Evolutionary conservation across 164 flowering plant species (phyloP).

Genomic region (Dillenia suffruticosa): DNA sequence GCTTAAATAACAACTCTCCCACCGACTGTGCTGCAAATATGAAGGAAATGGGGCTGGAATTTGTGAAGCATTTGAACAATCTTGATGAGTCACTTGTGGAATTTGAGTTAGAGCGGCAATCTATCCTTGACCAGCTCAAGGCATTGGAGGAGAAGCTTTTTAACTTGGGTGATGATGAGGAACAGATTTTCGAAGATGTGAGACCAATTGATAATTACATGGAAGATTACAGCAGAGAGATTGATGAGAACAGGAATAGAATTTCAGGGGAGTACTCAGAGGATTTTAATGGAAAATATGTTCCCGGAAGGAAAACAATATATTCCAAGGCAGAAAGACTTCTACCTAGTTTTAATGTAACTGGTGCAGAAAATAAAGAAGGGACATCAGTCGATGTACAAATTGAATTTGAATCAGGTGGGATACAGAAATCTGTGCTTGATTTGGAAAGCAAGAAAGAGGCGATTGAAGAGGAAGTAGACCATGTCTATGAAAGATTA

Average conservation of each 20-base stretch:
- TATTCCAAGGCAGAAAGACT: slow-evolving; percentile 62
- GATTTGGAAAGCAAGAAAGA: slow-evolving; percentile 32
- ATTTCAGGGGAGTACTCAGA: slow-evolving; percentile 35
- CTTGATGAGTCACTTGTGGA: slow-evolving; percentile 43
- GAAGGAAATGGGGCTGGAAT: slow-evolving; percentile 21
- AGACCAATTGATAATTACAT: slow-evolving; percentile 24
- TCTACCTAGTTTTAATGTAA: slow-evolving; percentile 72
- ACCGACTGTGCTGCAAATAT: slow-evolving; percentile 50
- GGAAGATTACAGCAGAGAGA: slow-evolving; percentile 30
- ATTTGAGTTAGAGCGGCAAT: slow-evolving; percentile 74
- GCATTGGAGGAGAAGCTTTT: slow-evolving; percentile 80
- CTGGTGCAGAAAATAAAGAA: slow-evolving; percentile 32
- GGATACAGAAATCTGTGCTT: slow-evolving; percentile 22
- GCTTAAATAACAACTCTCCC: slow-evolving; percentile 38
- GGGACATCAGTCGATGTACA: slow-evolving; percentile 26
- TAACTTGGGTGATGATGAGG: slow-evolving; percentile 43
- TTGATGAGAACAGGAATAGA: slow-evolving; percentile 23
- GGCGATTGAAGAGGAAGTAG: slow-evolving; percentile 75
- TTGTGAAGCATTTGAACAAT: too few species aligned
- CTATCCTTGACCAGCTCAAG: slow-evolving; percentile 79
- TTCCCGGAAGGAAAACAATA: slow-evolving; percentile 32
- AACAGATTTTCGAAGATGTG: slow-evolving; percentile 19
- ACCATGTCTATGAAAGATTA: slow-evolving; percentile 78
- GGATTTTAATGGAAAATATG: slow-evolving; percentile 36
- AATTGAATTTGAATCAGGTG: slow-evolving; percentile 25